Evolutionary conservation across 495 filamentous ascomycete species (phyloP).

Genomic region (Hypomontagnella monticulosa): DNA sequence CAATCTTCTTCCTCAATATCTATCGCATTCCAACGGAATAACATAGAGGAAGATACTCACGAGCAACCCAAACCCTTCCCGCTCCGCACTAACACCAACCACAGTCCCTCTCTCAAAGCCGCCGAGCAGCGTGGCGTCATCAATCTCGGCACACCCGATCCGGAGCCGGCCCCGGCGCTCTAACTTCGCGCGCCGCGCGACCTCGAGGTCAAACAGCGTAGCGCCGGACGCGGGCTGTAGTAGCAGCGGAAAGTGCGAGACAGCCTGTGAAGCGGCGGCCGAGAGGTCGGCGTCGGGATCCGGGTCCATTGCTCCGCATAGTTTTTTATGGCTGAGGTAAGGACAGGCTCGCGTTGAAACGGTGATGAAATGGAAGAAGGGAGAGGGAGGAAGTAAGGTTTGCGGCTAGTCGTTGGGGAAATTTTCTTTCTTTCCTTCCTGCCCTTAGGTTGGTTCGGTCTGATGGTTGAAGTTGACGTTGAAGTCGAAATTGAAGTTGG

Average conservation of each 20-base stretch:
- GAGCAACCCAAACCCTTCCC: slow-evolving; percentile 49
- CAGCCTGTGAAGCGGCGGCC: slow-evolving; percentile 16
- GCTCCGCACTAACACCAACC: slow-evolving; percentile 59
- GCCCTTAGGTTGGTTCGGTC: not conserved
- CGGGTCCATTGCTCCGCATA: slow-evolving; percentile 13
- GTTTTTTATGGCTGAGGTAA: too few relatives aligned
- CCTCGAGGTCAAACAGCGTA: slow-evolving; percentile 44
- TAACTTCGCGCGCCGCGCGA: slow-evolving; percentile 28
- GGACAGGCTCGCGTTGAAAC: too few relatives aligned
- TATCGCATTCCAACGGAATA: too few relatives aligned
- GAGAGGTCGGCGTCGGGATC: not conserved
- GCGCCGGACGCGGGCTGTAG: slow-evolving; percentile 32
- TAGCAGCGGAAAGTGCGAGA: slow-evolving; percentile 7
- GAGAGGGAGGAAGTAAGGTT: not conserved
- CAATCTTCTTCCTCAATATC: not conserved
- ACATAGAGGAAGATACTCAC: slow-evolving; percentile 42
- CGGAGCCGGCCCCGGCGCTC: slow-evolving; percentile 26
- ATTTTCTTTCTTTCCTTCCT: not conserved
- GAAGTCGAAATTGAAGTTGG: not conserved
- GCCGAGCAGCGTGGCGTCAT: slow-evolving; percentile 54
- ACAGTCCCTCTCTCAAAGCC: slow-evolving; percentile 60
- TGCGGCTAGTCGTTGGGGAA: too few relatives aligned
- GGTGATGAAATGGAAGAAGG: too few relatives aligned
- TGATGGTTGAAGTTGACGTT: too few relatives aligned
- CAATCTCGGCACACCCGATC: slow-evolving; percentile 57